Evolutionary conservation across 2,329 filamentous ascomycete genomes (phyloP), one percentile per base, ranked within the genome.

Genomic region (Aureobasidium namibiae): DNA sequence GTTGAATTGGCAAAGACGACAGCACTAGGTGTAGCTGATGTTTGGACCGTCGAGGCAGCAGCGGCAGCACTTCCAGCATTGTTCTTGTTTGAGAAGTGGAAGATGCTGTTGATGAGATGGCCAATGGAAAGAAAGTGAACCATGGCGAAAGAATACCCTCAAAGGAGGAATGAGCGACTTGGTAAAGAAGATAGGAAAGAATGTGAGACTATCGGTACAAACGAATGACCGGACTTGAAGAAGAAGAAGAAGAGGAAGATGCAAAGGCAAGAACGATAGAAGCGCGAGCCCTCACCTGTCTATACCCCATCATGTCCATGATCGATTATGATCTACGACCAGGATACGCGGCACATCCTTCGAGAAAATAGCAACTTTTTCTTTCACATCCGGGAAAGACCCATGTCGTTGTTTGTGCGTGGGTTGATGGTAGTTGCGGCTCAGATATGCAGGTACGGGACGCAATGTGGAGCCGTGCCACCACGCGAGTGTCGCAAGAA

Each of bases 381-480:
- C 21, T 46, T 24, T 16, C 41, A 53, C 31, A 14, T 41, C 34
- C 49, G 49, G 18, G n/a, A 31, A 31, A 53, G 34, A 29, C 16
- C 49, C 49, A 53, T 53, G 46, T 41, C 23, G 36, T 21, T 41
- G 49, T 18, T 7, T 49, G 45, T 34, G 24, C 26, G n/a, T n/a
- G n/a, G n/a, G 23, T 26, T 49, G 48, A 38, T 38, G 26, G 48
- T 23, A 10, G 10, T 38, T 50, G 46, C 46, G 31, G 46, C 33
- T 50, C 36, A 39, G 34, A n/a, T n/a, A 53, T 41, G 49, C 49
- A 53, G 49, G 49, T 41, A 53, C 49, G 49, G 49, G 14, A 41
- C 36, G 24, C 23, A 41, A 16, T 29, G 49, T 31, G 48, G 33
- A 36, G 49, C 24, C 49, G 26, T 36, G 33, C 18, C 33, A 38